Evolutionary conservation across 805 yeast genomes (phyloP).

Genomic region (Starmerella kuoi): DNA sequence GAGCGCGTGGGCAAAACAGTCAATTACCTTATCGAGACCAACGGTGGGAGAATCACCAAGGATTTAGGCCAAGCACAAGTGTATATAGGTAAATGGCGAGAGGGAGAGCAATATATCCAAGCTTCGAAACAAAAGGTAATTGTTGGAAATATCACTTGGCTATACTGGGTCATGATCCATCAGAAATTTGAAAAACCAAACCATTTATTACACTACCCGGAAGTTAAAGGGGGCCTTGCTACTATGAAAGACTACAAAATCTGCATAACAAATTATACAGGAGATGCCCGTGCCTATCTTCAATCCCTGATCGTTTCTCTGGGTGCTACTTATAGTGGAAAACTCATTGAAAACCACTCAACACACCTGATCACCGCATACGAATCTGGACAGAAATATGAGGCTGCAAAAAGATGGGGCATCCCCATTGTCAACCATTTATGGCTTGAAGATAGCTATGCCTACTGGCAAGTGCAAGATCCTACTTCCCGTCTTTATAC

Average conservation of each 20-base stretch:
- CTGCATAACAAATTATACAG: slow-evolving; percentile 69
- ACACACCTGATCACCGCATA: slow-evolving; percentile 62
- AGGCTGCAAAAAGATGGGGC: slow-evolving; percentile 60
- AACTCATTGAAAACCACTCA: slow-evolving; percentile 48
- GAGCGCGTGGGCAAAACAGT: slow-evolving; percentile 34
- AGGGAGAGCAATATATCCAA: slow-evolving; percentile 41
- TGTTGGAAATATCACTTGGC: slow-evolving; percentile 66
- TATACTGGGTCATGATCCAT: slow-evolving; percentile 51
- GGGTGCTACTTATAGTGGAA: slow-evolving; percentile 68
- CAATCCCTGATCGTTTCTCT: slow-evolving; percentile 48
- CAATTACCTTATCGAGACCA: slow-evolving; percentile 34
- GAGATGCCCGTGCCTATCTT: slow-evolving; percentile 68
- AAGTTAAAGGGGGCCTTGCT: slow-evolving; percentile 39
- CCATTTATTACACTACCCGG: slow-evolving; percentile 61
- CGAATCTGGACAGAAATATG: slow-evolving; percentile 59
- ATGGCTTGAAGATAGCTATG: slow-evolving; percentile 79
- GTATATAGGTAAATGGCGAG: slow-evolving; percentile 52
- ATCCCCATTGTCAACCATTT: slow-evolving; percentile 59
- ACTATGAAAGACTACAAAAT: slow-evolving; percentile 45
- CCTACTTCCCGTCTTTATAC: slow-evolving; percentile 37
- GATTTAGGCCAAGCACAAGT: slow-evolving; percentile 31
- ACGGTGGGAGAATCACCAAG: slow-evolving; percentile 43
- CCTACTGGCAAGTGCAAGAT: slow-evolving; percentile 46
- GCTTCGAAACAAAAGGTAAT: slow-evolving; percentile 35
- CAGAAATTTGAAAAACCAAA: slow-evolving; percentile 45